Evolutionary conservation across 208 protist genomes (phyloP), one percentile per base, ranked within the genome.

Genomic region (Naegleria lovaniensis): DNA sequence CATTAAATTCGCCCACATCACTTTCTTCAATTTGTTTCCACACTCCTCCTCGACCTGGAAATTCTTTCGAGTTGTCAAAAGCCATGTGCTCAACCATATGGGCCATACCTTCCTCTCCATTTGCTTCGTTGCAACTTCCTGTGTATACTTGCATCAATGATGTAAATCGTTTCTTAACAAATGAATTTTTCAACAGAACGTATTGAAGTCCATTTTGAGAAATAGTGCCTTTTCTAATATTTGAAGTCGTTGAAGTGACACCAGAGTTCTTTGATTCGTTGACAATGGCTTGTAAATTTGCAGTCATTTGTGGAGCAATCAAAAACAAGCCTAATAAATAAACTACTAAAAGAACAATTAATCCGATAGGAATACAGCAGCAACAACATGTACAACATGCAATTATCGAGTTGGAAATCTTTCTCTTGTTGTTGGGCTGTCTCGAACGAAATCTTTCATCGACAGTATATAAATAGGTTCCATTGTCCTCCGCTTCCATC

Each of bases 51-150:
- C 89, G 83, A n/a, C 89, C 89, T 76, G 6, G 6, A n/a, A 84
- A 91, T 25, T 83, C 25, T 39, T 76, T 67, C 9, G 55, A 88
- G 29, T 86, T 88, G 41, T 91, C 89, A 83, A 91, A 91, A 33
- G 89, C 89, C 58, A 91, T 91, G 29, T 91, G 89, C 48, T 91
- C 89, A 75, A 91, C 89, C 48, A 91, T 83, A 33, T 91, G 89
- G 59, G 13, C 29, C 0, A 91, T 51, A 48, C 89, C 89, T 43
- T n/a, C 5, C 43, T 91, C 89, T 4, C n/a, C 33, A n/a, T 91
- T 59, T 39, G 48, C 58, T 43, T 91, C 89, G 48, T 91, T 79
- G 0, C 19, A 29, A 36, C n/a, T 43, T 43, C 89, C 89, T 25
- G 55, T 79, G 13, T 51, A 33, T 11, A 91, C 89, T 9, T 76